Percentiles rank a stretch among this genome's conserved stretches.
Conservation (phyloP, 352 stramenopile genomes). For the Aphanomyces euteiches region DNA sequence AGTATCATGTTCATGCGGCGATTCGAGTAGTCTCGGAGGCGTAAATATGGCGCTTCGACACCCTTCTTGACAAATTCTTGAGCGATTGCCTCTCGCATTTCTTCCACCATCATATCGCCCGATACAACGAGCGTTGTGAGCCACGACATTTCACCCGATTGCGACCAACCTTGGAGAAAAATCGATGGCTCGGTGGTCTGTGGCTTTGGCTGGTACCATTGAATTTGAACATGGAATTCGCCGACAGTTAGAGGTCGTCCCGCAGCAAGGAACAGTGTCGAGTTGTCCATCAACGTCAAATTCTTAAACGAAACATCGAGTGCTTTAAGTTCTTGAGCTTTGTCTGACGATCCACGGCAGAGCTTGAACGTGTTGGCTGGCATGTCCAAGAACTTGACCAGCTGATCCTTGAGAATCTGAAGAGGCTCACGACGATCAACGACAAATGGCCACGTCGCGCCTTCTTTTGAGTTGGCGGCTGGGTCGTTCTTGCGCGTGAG, state of each 20-base stretch:
- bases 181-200: conserved; percentile 22
- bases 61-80: conserved; percentile 45
- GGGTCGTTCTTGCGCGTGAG: background rate
- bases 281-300: conserved; percentile 64
- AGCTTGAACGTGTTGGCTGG: conserved; percentile 64
- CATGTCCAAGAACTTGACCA: conserved; percentile 48
- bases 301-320: conserved; percentile 73
- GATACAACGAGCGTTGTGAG: conserved; percentile 67
- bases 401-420: conserved; percentile 51
- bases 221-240: conserved; percentile 74
- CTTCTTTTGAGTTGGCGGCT: conserved; percentile 9
- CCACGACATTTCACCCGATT: conserved; percentile 53
- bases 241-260: conserved; percentile 60
- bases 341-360: conserved; percentile 60
- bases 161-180: conserved; percentile 44
- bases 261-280: conserved; percentile 60
- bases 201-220: conserved; percentile 48
- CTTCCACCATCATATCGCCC: conserved; percentile 68
- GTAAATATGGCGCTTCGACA: conserved; percentile 44
- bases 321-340: conserved; percentile 75
- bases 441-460: conserved; percentile 45
- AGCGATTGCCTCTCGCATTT: conserved; percentile 57
- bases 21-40: conserved; percentile 62
- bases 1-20: conserved; percentile 65
- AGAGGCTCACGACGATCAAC: conserved; percentile 76